These are phyloP conservation scores for Aspergillus ruber DNA, from an alignment of 2,329 filamentous ascomycete genomes.

Conservation along the genomic window DNA sequence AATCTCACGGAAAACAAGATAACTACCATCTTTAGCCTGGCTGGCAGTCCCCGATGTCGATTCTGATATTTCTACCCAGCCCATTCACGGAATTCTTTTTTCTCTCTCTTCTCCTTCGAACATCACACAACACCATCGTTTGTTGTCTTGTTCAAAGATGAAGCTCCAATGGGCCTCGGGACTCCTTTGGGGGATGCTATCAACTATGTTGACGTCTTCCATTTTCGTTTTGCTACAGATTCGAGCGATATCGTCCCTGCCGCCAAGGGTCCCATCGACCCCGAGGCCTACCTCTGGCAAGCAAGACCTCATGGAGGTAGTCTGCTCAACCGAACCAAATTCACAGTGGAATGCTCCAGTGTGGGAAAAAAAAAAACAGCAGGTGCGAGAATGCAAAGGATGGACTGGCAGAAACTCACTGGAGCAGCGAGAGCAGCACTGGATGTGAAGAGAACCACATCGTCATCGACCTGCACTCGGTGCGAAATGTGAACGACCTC, in stretches of 20 bases:
- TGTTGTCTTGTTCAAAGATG: conserved; percentile 1
- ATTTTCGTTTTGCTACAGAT: conserved; percentile 7
- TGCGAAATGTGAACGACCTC: conserved; percentile 10
- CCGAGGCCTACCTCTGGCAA: background rate
- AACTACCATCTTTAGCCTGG: conserved; percentile 26
- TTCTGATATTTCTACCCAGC: conserved; percentile 5
- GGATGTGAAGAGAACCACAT: background rate
- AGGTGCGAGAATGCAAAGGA: conserved; percentile 11
- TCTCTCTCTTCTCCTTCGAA: conserved; percentile 8
- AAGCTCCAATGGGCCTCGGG: conserved; percentile 6
- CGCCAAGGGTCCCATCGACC: background rate
- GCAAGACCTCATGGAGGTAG: background rate
- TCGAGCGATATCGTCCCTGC: background rate
- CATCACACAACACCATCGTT: conserved; percentile 5
- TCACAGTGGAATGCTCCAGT: background rate
- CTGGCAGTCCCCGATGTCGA: background rate
- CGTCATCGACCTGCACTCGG: conserved; percentile 9
- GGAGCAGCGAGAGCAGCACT: conserved; percentile 7
- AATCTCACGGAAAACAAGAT: conserved; percentile 40
- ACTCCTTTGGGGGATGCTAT: conserved; percentile 7
- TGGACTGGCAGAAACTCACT: conserved; percentile 9
- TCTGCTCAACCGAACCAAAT: background rate
- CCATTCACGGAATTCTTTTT: conserved; percentile 3
- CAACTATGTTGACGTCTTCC: conserved; percentile 7
- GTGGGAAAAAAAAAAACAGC: background rate